Evolutionary conservation across 2,329 filamentous ascomycete species (phyloP), one percentile per base, ranked within the genome.

Genomic region (Beauveria sp.): DNA sequence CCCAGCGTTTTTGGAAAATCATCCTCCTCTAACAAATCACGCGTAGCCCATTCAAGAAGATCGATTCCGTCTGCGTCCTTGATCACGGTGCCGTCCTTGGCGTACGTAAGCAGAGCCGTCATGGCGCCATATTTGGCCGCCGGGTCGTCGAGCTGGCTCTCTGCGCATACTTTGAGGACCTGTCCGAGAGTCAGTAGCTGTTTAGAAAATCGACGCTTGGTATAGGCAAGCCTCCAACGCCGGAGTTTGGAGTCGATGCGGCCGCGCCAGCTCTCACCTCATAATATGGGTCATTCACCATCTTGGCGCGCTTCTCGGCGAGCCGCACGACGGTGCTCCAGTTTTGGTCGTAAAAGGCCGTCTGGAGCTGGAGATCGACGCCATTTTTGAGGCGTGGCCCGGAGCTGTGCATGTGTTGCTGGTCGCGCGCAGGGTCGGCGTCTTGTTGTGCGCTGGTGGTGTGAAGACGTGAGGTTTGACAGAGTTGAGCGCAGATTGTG

Each of bases 21-120:
- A 16, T 74, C 68, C 14, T 76, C 72, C 0, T 68, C 63, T 2
- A 70, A 64, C 4, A 79, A 62, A 0, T 76, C 74, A 2, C 70
- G 70, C n/a, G 76, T 74, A 1, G 82, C 78, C 76, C 81, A 84
- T 64, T 84, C 82, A 26, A 83, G 77, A 22, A 86, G 73, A 63
- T 83, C 80, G 10, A 85, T 69, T 14, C 74, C 72, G 59, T 83
- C 80, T 3, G 76, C 70, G 63, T 85, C 83, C 51, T 77, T 77
- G 57, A 82, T 68, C 12, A 72, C 71, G 4, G 72, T 75, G 57
- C 74, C 76, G 55, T 82, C 77, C 63, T 76, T 76, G 63, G 82
- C 71, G 63, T 79, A 76, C 58, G 75, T 74, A 62, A 79, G 74
- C 3, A 83, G 71, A 8, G 76, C 73, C 7, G 76, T 70, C 34